Evolutionary conservation across 164 flowering plant genomes (phyloP).

Genomic region (Magnolia officinalis): DNA sequence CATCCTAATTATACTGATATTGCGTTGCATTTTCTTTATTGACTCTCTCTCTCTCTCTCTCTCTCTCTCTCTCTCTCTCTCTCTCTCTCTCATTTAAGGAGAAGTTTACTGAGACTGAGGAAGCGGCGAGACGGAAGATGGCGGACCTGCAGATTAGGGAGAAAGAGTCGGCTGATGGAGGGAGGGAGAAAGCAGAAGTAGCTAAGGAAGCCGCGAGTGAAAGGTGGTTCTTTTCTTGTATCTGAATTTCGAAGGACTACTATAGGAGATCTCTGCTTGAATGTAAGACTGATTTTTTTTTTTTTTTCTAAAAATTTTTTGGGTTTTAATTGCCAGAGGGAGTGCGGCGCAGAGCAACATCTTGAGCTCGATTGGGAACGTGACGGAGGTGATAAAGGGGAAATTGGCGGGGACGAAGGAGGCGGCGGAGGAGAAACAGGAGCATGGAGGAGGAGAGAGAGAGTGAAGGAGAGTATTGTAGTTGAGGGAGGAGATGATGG

Average conservation of each 20-base stretch:
- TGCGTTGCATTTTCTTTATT: not conserved
- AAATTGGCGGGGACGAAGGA: conserved; percentile 28
- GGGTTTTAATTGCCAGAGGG: conserved; percentile 15
- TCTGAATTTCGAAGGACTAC: not conserved
- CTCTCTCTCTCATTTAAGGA: conserved; percentile 28
- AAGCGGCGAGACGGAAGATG: conserved; percentile 45
- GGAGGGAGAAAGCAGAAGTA: not conserved
- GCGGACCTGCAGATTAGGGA: conserved; percentile 40
- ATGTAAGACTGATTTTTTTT: not conserved
- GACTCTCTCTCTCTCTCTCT: too few relatives aligned
- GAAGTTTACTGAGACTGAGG: conserved; percentile 37
- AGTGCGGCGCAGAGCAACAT: conserved; percentile 19
- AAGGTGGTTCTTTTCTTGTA: conserved; percentile 7
- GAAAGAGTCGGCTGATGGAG: conserved; percentile 24
- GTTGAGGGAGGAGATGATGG: not conserved
- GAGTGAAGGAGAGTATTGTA: not conserved
- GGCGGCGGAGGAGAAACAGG: conserved; percentile 13
- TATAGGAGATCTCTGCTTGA: not conserved
- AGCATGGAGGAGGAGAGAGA: not conserved
- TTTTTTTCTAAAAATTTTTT: not conserved
- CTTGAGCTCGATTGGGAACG: conserved; percentile 24
- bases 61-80: not conserved
- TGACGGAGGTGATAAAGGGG: conserved; percentile 33
- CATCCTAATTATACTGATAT: not conserved
- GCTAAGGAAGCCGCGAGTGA: conserved; percentile 12